Percentiles rank a stretch among this genome's conserved stretches.
Evolutionary conservation across 176 grass and related monocot species (phyloP).

Genomic region (Carex kokanica): DNA sequence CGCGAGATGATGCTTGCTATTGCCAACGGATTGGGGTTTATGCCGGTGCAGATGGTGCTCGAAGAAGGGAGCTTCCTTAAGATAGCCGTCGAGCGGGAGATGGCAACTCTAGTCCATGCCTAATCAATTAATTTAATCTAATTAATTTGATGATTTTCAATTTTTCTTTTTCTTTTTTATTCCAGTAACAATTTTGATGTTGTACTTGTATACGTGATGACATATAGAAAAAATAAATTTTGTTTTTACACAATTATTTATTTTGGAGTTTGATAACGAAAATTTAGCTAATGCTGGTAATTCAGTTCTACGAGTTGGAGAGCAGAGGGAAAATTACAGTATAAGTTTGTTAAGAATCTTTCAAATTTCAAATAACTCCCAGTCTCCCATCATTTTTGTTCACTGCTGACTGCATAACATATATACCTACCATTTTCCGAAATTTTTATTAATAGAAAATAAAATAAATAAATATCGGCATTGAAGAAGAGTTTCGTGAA

Average conservation of each 20-base stretch:
- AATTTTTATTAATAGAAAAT: no score
- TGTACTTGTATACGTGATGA: not conserved
- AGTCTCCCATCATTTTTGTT: no score
- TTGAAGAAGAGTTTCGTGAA: no score
- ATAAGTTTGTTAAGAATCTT: no score
- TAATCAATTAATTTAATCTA: not conserved
- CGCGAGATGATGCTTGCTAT: conserved; percentile 9
- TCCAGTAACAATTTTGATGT: not conserved
- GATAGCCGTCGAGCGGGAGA: conserved; percentile 12
- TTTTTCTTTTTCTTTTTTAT: no score
- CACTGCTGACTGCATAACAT: no score
- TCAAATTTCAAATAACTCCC: no score
- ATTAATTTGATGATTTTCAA: not conserved
- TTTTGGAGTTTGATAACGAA: not conserved
- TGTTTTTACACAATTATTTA: not conserved
- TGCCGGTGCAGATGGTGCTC: conserved; percentile 21
- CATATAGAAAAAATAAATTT: not conserved
- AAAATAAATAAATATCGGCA: no score
- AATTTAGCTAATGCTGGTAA: no score
- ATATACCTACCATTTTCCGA: no score
- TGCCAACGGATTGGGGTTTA: not conserved
- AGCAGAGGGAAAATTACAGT: no score
- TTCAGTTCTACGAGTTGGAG: no score
- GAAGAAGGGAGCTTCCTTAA: conserved; percentile 31
- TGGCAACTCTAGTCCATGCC: not conserved